phyloP scores from a whole-genome alignment of 2,329 filamentous ascomycete species.

The Graphiopsis chlorocephala region DNA sequence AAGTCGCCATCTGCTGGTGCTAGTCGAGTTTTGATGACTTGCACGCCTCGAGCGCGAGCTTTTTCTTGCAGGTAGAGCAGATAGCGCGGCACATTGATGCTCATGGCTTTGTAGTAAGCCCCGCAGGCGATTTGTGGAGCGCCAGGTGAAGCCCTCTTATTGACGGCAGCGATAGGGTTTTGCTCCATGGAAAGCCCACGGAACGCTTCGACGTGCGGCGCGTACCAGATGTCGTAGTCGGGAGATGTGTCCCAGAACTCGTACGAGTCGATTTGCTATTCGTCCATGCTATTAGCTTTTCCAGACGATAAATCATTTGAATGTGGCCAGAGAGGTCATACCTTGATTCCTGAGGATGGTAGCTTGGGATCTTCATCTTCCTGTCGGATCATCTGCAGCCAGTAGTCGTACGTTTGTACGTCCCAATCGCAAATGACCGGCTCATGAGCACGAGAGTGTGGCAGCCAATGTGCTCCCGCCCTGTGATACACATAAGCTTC shows the following conservation, averaged over 20 bases:
- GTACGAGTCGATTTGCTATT: constrained; percentile 22
- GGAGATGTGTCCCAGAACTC: constrained; percentile 28
- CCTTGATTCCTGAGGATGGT: constrained; percentile 27
- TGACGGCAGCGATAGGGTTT: constrained; percentile 24
- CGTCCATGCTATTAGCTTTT: not conserved
- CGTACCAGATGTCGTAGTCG: constrained; percentile 39
- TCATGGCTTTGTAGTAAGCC: constrained; percentile 35
- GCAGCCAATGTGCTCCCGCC: constrained; percentile 50
- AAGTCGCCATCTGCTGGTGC: constrained; percentile 31
- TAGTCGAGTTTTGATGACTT: constrained; percentile 30
- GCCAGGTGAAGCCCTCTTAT: constrained; percentile 23
- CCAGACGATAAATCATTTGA: not conserved
- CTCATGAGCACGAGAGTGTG: constrained; percentile 38
- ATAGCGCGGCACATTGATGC: constrained; percentile 40
- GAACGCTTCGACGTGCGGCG: constrained; percentile 37
- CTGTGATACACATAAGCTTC: constrained; percentile 24
- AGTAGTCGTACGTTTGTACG: constrained; percentile 42
- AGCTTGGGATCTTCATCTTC: constrained; percentile 29
- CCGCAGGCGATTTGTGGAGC: constrained; percentile 26
- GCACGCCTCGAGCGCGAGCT: constrained; percentile 28
- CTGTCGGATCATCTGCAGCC: constrained; percentile 34
- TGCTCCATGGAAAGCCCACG: constrained; percentile 19
- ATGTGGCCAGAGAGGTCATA: constrained; percentile 3
- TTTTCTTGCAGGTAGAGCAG: constrained; percentile 36
- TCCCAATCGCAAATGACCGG: constrained; percentile 42